Base-by-base conservation (phyloP, 2,329 filamentous ascomycete species). In the Pseudogymnoascus sp. region DNA sequence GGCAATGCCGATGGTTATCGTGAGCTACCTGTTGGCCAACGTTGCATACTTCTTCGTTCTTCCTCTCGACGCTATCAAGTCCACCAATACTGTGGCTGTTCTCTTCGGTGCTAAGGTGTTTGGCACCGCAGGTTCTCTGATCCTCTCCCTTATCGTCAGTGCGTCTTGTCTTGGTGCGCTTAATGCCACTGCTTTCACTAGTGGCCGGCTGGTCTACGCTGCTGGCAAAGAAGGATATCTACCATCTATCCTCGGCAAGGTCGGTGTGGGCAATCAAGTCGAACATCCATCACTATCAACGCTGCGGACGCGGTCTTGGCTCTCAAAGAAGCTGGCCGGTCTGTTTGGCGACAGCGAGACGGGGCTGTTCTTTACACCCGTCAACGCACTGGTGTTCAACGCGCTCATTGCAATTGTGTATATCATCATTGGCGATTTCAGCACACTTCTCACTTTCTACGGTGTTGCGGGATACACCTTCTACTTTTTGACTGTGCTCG, bases 391-490 rank as follows among this genome's bases (percentile, higher is more conserved):
- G 77, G 72, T 89, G 1, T 85, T 98, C 70, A 99, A 99, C 76
- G 83, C 83, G 43, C 69, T 78, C 3, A 78, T 99, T 21, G 96
- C 92, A 0, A 78, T 83, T 3, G 78, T 83, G 1, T 99, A 98
- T 78, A 87, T 96, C 67, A 72, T 90, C 1, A 86, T 96, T 4
- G 95, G 95, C 76, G 92, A 96, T 75, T 98, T 99, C 74, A 83
- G 86, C 62, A 96, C 93, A 0, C 84, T 99, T 1, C 83, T 98
- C 64, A 98, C 95, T 0, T 99, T 99, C 75, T 98, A 98, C 77
- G 95, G 95, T 64, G 95, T 99, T 11, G 95, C 95, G 0, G 93
- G 93, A 13, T 99, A 99, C 75, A 91, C 91, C 0, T 99, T 99
- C 74, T 99, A 99, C 79, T 99, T 99, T 76, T 79, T 96, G 64